Percentiles rank a stretch among this genome's conserved stretches.
Conservation (phyloP, 73 alveolate genomes). For the Diophrys sp. region DNA sequence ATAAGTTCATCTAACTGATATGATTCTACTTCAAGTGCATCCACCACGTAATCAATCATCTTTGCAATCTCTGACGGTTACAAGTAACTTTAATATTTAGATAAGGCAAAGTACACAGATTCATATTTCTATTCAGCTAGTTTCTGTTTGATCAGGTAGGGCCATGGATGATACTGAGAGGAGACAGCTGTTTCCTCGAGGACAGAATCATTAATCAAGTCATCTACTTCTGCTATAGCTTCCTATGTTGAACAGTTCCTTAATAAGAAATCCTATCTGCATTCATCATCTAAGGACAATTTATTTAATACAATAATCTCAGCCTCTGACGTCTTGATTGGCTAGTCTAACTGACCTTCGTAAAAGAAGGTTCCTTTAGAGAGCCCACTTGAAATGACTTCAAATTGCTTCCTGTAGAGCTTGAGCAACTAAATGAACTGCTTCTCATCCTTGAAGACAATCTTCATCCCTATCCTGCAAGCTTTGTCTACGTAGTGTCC, state of each 20-base stretch:
- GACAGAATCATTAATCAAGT: not conserved
- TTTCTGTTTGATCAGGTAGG: not conserved
- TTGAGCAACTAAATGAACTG: not conserved
- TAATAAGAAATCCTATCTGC: not conserved
- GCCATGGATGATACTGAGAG: not conserved
- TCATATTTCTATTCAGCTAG: no score
- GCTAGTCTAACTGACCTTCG: not conserved
- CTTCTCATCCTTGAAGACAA: not conserved
- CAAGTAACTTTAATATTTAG: no score
- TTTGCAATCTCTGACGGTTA: no score
- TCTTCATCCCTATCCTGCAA: not conserved
- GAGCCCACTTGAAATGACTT: not conserved
- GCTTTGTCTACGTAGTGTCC: not conserved
- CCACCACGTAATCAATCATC: no score
- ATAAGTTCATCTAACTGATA: no score
- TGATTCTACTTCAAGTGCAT: no score
- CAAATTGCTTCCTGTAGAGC: not conserved
- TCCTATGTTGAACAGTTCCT: not conserved
- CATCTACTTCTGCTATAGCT: not conserved
- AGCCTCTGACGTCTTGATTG: not conserved
- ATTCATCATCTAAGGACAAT: not conserved
- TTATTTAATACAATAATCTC: not conserved
- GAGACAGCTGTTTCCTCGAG: not conserved
- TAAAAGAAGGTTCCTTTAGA: not conserved
- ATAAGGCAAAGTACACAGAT: no score